Base-by-base conservation (phyloP, 164 flowering plant species). In the Echeveria elegans region DNA sequence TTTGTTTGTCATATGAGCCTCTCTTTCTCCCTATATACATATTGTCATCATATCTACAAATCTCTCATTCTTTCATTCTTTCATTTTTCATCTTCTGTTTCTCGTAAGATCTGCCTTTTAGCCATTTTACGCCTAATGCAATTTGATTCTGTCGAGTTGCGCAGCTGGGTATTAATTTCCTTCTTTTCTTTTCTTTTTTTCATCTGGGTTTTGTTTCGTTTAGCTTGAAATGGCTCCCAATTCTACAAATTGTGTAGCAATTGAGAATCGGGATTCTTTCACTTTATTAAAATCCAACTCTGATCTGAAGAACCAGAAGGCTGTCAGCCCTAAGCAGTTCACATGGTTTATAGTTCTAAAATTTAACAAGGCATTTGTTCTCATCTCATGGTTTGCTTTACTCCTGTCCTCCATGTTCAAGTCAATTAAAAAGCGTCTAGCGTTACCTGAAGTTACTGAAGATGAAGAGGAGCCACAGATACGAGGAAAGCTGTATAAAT, bases 321-420 rank as follows among this genome's bases (percentile, higher is more conserved):
- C 80, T 34, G 81, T 69, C 2, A 82, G 80, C 64, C 72, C 82
- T 16, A 88, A 87, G 76, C 86, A 79, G 43, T 76, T 83, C 67
- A 81, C 84, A 63, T 82, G 88, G 88, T 72, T 85, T 34, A 80
- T 87, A 30, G 72, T 87, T 4, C 81, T 87, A 8, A 84, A 75
- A 78, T 82, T 73, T 36, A 74, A 87, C 68, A 83, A 79, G 74
- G 76, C 72, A 37, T 23, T 80, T 50, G 48, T 71, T 40, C 77
- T 68, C 70, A n/a, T 85, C 43, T 69, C 83, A 61, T 80, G 78
- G 83, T 66, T 84, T 21, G 69, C 77, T 24, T 56, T 21, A 32
- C 64, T 73, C 14, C 60, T 73, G 29, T 31, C 53, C 64, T 31
- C 76, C 60, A 43, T 64, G 38, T 66, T 78, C 66, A 64, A 31